Conservation (phyloP, 2,329 filamentous ascomycete species). For the Penicillium italicum region DNA sequence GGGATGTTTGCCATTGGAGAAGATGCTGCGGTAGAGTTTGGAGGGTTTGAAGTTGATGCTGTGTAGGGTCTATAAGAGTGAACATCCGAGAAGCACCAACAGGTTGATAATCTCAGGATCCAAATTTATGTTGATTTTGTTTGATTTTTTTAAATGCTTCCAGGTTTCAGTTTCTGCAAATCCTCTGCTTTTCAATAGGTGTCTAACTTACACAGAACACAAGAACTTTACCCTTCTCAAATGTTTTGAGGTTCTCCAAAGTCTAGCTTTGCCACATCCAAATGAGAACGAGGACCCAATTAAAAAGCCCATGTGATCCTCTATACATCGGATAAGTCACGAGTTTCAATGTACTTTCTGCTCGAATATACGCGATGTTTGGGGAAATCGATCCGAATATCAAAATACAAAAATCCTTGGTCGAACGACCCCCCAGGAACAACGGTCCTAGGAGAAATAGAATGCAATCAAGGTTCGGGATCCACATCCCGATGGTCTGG, state of each 20-base stretch:
- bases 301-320: slow-evolving; percentile 59
- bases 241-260: slow-evolving; percentile 53
- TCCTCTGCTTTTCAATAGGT: slow-evolving; percentile 51
- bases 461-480: too few relatives aligned
- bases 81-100: not conserved
- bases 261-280: slow-evolving; percentile 53
- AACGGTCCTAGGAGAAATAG: too few relatives aligned
- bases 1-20: slow-evolving; percentile 7
- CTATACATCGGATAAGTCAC: slow-evolving; percentile 53
- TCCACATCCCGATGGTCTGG: slow-evolving; percentile 26
- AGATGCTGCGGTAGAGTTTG: not conserved
- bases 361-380: slow-evolving; percentile 58
- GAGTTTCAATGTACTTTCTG: slow-evolving; percentile 39
- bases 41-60: slow-evolving; percentile 1
- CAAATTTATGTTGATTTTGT: not conserved
- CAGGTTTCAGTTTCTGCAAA: slow-evolving; percentile 16
- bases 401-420: too few relatives aligned
- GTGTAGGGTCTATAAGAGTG: not conserved
- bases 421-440: slow-evolving; percentile 37
- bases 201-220: slow-evolving; percentile 44
- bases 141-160: not conserved
- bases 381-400: slow-evolving; percentile 58
- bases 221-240: slow-evolving; percentile 37
- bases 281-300: slow-evolving; percentile 65
- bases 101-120: too few relatives aligned